These are phyloP conservation scores for Pleurotus djamor DNA, from an alignment of 768 basidiomycete genomes.

Conservation along the genomic window DNA sequence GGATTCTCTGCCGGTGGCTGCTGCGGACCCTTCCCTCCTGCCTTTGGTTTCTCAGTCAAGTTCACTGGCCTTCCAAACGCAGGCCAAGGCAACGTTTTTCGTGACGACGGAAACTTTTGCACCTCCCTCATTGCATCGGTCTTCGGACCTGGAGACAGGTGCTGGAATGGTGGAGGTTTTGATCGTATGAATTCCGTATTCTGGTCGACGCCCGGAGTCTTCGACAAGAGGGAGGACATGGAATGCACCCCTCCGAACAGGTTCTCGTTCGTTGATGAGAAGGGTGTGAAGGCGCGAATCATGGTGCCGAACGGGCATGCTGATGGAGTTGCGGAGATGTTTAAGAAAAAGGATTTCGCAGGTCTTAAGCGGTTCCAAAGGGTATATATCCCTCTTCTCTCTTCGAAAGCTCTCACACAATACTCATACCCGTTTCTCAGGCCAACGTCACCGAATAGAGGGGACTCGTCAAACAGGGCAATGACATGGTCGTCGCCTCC, in stretches of 20 bases:
- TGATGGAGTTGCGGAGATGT: not conserved
- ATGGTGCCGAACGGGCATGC: not conserved
- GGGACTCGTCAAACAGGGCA: too few relatives aligned
- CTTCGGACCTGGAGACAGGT: not conserved
- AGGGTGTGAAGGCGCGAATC: not conserved
- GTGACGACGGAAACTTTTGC: not conserved
- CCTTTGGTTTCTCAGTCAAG: not conserved
- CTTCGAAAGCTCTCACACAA: too few relatives aligned
- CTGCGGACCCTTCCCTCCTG: not conserved
- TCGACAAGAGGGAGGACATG: conserved; percentile 64
- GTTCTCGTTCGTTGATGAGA: conserved; percentile 38
- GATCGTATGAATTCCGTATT: not conserved
- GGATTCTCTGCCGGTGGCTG: not conserved
- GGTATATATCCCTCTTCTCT: not conserved
- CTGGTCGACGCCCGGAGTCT: not conserved
- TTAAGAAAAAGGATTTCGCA: not conserved
- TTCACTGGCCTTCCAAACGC: not conserved
- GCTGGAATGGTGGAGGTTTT: not conserved
- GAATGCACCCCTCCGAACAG: conserved; percentile 67
- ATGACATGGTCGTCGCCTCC: too few relatives aligned
- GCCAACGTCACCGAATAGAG: too few relatives aligned
- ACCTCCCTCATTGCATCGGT: not conserved
- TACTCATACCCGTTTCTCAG: too few relatives aligned
- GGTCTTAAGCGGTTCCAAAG: not conserved
- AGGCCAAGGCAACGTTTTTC: not conserved